These are phyloP conservation scores for Talaromyces albobiverticillius DNA, from an alignment of 2,329 filamentous ascomycete genomes.

Conservation along the genomic window DNA sequence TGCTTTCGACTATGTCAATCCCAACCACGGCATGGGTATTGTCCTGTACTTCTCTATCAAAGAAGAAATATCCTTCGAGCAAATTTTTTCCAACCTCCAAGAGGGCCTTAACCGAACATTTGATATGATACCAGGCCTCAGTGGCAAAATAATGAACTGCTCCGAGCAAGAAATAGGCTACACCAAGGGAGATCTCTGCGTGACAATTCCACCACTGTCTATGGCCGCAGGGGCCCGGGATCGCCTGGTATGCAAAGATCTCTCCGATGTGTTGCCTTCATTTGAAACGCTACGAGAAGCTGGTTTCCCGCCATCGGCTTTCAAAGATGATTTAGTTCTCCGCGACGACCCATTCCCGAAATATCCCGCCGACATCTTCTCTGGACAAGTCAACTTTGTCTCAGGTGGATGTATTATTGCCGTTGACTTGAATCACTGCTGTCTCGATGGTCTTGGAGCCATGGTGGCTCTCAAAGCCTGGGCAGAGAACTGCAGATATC, in stretches of 20 bases:
- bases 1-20: slow-evolving; percentile 10
- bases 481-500: slow-evolving; percentile 8
- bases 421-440: slow-evolving; percentile 8
- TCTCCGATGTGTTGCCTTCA: neutral
- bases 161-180: slow-evolving; percentile 2
- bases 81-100: slow-evolving; percentile 7
- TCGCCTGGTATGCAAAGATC: slow-evolving; percentile 5
- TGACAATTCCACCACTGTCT: slow-evolving; percentile 3
- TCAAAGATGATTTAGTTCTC: slow-evolving; percentile 9
- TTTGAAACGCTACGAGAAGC: neutral
- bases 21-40: slow-evolving; percentile 8
- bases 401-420: slow-evolving; percentile 9
- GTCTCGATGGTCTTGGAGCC: slow-evolving; percentile 6
- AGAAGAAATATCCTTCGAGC: neutral
- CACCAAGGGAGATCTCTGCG: slow-evolving; percentile 5
- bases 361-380: slow-evolving; percentile 4
- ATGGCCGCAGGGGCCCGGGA: neutral
- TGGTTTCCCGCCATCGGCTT: slow-evolving; percentile 2
- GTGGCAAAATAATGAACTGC: slow-evolving; percentile 3
- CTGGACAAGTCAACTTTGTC: slow-evolving; percentile 10
- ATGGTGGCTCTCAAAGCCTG: slow-evolving; percentile 6
- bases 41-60: slow-evolving; percentile 8
- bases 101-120: slow-evolving; percentile 9
- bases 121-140: slow-evolving; percentile 7
- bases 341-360: slow-evolving; percentile 7